Base-by-base conservation (phyloP, 2,329 filamentous ascomycete species). In the Pezizomycotina sp. region DNA sequence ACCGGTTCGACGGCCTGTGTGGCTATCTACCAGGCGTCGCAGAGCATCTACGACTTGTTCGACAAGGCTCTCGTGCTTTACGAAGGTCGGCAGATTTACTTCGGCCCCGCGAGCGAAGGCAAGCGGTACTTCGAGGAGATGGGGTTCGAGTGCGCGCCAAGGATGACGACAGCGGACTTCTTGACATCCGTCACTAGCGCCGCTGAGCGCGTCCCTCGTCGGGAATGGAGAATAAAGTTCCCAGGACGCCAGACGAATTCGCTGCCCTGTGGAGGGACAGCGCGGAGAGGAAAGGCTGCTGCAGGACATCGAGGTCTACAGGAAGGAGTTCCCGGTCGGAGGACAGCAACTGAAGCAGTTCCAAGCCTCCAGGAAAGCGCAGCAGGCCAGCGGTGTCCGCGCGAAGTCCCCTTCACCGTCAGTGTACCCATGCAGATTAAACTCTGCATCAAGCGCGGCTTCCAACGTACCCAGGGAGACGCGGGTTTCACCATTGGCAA, bases 21-120 rank as follows among this genome's bases (percentile, higher is more conserved):
- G 21, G 76, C 76, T 46, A 80, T 81, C 55, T 82, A 81, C 57
- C 75, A 81, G 55, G 68, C 76, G 3, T 67, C 69, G 1, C 69
- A 73, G 13, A 28, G 27, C 9, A 47, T 26, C 32, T 48, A 42
- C 22, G 24, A 31, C 15, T 61, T 71, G 1, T 76, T 78, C 46
- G 74, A 79, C 56, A 78, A 78, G 52, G 74, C 74, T 0, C 57
- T 76, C 3, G 59, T 80, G 2, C 64, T 79, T 4, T 72, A 77
- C 50, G 65, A 67, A 32, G 78, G 78, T 3, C 68, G 71, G 38
- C 76, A 77, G 47, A 69, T 82, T 13, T 84, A 71, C 58, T 84
- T 73, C 48, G 79, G 79, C 2, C 62, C 62, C 0, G 64, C 69
- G 0, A 63, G 67, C 4, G 59, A 68, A 2, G 78, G 77, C 1